Percentiles rank a stretch among this genome's conserved stretches.
These are phyloP conservation scores for Thermomucor indicae-seudaticae DNA, from an alignment of 371 early-diverging fungal genomes.

Conservation along the genomic window DNA sequence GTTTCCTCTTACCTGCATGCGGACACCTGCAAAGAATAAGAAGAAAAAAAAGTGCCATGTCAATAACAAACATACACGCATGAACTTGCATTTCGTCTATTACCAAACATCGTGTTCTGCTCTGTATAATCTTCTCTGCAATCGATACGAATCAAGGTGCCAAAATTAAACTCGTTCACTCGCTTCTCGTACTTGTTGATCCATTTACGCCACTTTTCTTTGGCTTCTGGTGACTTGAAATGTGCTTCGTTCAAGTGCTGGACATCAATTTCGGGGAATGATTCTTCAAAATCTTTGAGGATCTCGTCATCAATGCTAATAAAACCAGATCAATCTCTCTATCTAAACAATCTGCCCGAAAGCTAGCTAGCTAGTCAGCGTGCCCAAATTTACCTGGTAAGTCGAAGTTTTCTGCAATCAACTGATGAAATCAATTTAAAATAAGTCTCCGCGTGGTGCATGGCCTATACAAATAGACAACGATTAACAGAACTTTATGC, in stretches of 20 bases:
- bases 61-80: constrained; percentile 1
- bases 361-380: too few relatives aligned
- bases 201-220: constrained; percentile 87
- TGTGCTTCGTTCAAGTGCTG: constrained; percentile 59
- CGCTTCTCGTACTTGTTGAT: constrained; percentile 80
- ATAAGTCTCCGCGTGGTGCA: constrained; percentile 92
- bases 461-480: constrained; percentile 45
- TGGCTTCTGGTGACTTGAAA: constrained; percentile 77
- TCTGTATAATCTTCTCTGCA: constrained; percentile 73
- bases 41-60: too few relatives aligned
- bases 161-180: constrained; percentile 90
- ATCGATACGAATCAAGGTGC: constrained; percentile 79
- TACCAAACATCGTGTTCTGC: constrained; percentile 86
- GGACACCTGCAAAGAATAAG: constrained; percentile 31
- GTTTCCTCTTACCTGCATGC: constrained; percentile 44
- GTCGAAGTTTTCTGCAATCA: constrained; percentile 65
- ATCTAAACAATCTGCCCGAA: too few relatives aligned
- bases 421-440: constrained; percentile 71
- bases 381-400: constrained; percentile 64
- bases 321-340: neutral
- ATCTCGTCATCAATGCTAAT: constrained; percentile 80
- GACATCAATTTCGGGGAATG: constrained; percentile 72
- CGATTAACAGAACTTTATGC: neutral
- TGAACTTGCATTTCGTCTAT: constrained; percentile 4
- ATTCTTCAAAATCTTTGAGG: constrained; percentile 65